Base-by-base conservation (phyloP, 2,329 filamentous ascomycete species). In the Blumeriella jaapii region DNA sequence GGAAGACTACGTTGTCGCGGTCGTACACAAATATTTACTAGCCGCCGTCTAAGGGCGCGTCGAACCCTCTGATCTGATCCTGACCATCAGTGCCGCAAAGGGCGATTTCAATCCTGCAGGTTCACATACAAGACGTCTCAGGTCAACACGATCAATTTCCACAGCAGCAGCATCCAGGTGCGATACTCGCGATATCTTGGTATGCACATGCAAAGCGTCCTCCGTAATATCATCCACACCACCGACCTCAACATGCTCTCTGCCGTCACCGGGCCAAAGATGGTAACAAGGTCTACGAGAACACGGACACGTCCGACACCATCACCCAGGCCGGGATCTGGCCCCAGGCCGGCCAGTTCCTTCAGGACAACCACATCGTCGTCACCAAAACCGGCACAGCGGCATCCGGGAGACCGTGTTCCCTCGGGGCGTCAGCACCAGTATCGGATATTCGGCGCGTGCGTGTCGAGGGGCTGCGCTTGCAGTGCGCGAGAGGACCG, bases 391-490 rank as follows among this genome's bases (percentile, higher is more conserved):
- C 85, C 2, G 86, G 85, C 24, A 94, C 86, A 0, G 68, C 56
- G 86, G 86, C 37, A 82, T 91, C 50, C 85, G 82, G 74, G 82
- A 87, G 39, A 87, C 84, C 4, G 71, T 72, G 26, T 91, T 93
- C 61, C 85, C 85, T 0, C 56, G 64, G 2, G 68, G 71, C n/a
- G 81, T 87, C n/a, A 83, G 72, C n/a, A n/a, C n/a, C 28, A 72
- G 66, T 28, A 81, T 80, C 45, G 76, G 76, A 0, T 79, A 77
- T 50, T 71, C 72, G 0, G 68, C 78, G 4, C 74, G 73, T 15
- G 64, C 74, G 3, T 67, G 66, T 20, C 71, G 77, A 51, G 76
- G 77, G 25, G 85, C 83, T 12, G 82, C 81, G 1, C 65, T 91
- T 8, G 86, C 82, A 1, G 73, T 76, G 0, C 77, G 75, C 49